phyloP scores from a whole-genome alignment of 352 stramenopile genomes.

The Peronospora belbahrii region DNA sequence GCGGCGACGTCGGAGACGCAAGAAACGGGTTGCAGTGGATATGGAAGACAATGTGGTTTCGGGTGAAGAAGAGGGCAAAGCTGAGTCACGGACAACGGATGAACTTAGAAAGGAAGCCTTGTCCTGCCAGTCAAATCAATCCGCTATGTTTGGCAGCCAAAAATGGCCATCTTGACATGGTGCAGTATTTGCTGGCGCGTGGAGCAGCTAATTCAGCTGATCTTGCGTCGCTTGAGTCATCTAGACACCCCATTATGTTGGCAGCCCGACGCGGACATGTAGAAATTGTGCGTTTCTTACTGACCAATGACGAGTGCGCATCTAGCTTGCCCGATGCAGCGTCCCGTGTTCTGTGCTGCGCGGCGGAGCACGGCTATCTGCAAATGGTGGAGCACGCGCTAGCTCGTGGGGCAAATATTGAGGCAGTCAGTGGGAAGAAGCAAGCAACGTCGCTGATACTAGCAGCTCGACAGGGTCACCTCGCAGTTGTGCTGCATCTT shows the following conservation, averaged over 20 bases:
- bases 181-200: slow-evolving; percentile 33
- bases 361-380: slow-evolving; percentile 39
- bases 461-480: slow-evolving; percentile 36
- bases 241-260: slow-evolving; percentile 34
- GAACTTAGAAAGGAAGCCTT: slow-evolving; percentile 22
- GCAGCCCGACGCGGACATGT: slow-evolving; percentile 38
- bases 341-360: slow-evolving; percentile 36
- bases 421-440: slow-evolving; percentile 28
- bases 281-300: slow-evolving; percentile 37
- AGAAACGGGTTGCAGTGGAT: slow-evolving; percentile 18
- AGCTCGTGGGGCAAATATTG: slow-evolving; percentile 31
- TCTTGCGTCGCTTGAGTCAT: slow-evolving; percentile 21
- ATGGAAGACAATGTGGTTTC: slow-evolving; percentile 9
- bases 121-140: slow-evolving; percentile 19
- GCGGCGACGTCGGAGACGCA: slow-evolving; percentile 15
- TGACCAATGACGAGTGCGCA: slow-evolving; percentile 27
- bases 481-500: slow-evolving; percentile 41
- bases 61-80: slow-evolving; percentile 9
- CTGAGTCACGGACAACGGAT: slow-evolving; percentile 8
- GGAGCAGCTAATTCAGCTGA: slow-evolving; percentile 14
- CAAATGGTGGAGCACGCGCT: slow-evolving; percentile 48
- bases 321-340: slow-evolving; percentile 31
- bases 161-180: slow-evolving; percentile 46
- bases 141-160: slow-evolving; percentile 42
- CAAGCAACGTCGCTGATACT: slow-evolving; percentile 40